These are phyloP conservation scores for Tetraselmis striata DNA, from an alignment of 139 green algal species.

Conservation along the genomic window DNA sequence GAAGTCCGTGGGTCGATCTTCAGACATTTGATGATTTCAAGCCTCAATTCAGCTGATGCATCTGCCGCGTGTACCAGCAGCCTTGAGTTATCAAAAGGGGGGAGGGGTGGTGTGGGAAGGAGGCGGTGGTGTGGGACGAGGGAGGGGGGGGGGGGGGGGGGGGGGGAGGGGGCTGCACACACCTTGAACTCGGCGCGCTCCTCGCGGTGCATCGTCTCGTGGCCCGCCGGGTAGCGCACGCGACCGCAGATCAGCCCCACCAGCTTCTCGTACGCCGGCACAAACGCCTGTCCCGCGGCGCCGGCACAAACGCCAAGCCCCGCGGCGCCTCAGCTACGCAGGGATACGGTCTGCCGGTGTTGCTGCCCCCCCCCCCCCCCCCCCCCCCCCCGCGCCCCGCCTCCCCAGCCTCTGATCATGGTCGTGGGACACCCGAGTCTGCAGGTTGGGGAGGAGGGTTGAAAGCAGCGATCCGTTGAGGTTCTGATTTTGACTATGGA, in stretches of 20 bases:
- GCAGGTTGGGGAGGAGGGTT: too few species aligned
- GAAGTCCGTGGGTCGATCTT: too few species aligned
- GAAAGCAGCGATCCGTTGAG: too few species aligned
- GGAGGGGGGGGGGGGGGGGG: too few species aligned
- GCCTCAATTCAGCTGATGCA: too few species aligned
- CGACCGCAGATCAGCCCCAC: conserved; percentile 50
- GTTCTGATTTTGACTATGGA: too few species aligned
- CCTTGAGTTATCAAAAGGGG: too few species aligned
- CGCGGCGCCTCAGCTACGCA: conserved; percentile 36
- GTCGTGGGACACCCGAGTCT: conserved; percentile 8
- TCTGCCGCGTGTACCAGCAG: too few species aligned
- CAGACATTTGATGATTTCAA: too few species aligned
- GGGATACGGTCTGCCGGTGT: not conserved
- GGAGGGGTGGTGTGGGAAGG: too few species aligned
- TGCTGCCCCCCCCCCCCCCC: not conserved
- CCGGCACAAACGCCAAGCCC: not conserved
- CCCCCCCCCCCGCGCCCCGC: not conserved
- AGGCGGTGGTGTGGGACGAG: too few species aligned
- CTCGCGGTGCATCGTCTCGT: conserved; percentile 47
- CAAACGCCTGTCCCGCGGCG: conserved; percentile 46
- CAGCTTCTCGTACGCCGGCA: conserved; percentile 63
- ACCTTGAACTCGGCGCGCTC: conserved; percentile 65
- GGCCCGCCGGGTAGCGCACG: conserved; percentile 41
- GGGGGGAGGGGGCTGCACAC: too few species aligned
- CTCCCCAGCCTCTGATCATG: not conserved